Percentiles rank a stretch among this genome's conserved stretches.
Conservation (phyloP, 1,139 yeast species). For the Insectozyma bohioensis region DNA sequence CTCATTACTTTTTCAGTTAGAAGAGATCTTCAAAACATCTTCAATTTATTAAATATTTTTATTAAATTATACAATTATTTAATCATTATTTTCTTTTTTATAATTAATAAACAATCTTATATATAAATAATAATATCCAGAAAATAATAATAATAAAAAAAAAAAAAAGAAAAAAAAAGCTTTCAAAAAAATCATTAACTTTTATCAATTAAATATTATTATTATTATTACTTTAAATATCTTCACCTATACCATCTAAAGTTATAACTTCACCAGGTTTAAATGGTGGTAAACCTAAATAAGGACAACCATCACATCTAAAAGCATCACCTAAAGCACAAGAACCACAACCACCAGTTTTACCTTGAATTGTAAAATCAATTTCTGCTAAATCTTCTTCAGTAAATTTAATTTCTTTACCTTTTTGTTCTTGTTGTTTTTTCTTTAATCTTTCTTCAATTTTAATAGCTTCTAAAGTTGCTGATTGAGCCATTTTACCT, state of each 20-base stretch:
- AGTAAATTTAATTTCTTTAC: constrained; percentile 49
- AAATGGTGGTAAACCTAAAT: constrained; percentile 93
- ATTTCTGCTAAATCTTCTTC: constrained; percentile 77
- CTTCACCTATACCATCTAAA: constrained; percentile 53
- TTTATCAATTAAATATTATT: no score
- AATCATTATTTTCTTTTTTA: no score
- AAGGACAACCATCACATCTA: constrained; percentile 98
- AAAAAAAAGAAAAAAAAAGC: no score
- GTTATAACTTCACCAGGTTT: constrained; percentile 86
- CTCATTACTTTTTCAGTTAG: no score
- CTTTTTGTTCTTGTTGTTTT: constrained; percentile 5
- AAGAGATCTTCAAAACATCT: no score
- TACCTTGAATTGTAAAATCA: constrained; percentile 93
- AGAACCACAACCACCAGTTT: constrained; percentile 94
- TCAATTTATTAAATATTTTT: no score
- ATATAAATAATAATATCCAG: no score
- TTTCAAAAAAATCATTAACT: no score
- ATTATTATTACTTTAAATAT: no score
- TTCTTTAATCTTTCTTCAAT: constrained; percentile 50
- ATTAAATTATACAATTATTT: no score
- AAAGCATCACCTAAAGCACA: constrained; percentile 98
- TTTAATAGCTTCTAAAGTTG: constrained; percentile 52
- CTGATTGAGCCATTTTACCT: constrained; percentile 51
- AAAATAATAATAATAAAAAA: no score
- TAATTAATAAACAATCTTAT: no score